Base-by-base conservation (phyloP, 805 yeast genomes). In the Spathaspora girioi region DNA sequence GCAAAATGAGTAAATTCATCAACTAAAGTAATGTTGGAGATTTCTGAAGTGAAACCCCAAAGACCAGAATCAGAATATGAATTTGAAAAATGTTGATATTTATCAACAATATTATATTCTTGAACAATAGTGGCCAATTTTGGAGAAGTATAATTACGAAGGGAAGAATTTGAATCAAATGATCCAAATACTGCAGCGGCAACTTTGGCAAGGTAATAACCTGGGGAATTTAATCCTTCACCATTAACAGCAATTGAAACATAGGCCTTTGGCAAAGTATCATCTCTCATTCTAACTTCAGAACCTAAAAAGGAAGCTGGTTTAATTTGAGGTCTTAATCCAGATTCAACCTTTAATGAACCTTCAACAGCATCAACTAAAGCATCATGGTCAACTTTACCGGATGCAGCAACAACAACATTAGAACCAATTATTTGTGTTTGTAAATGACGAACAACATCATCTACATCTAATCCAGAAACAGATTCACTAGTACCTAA, bases 241-340 rank as follows among this genome's bases (percentile, higher is more conserved):
- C 90, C 89, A 64, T 81, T 77, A 50, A 79, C 93, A 52, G 91
- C 90, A 62, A 88, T 77, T 50, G 91, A 71, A 62, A 87, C 79
- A 79, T 86, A 86, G 51, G 93, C 94, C 67, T 82, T 80, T 66
- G 93, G 89, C 64, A 86, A 68, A 61, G 90, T 88, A 72, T 88
- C 96, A 67, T 88, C 96, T 83, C 96, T 86, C 76, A 87, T 75
- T 81, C 92, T 84, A 58, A 87, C 85, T 68, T 88, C 96, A 45
- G 94, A 87, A 68, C 96, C 96, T 68, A 88, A 79, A 81, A 87
- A 88, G 50, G 82, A 67, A 54, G 88, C 81, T 50, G 81, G 75
- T 59, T 78, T 77, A 49, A 63, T 64, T 23, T 71, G 67, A 50
- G 77, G 76, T 65, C 71, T 70, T 51, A 79, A 66, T 57, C 87